Evolutionary conservation across 148 eudicot species (phyloP).

Genomic region (Vaccinium myrtillus): DNA sequence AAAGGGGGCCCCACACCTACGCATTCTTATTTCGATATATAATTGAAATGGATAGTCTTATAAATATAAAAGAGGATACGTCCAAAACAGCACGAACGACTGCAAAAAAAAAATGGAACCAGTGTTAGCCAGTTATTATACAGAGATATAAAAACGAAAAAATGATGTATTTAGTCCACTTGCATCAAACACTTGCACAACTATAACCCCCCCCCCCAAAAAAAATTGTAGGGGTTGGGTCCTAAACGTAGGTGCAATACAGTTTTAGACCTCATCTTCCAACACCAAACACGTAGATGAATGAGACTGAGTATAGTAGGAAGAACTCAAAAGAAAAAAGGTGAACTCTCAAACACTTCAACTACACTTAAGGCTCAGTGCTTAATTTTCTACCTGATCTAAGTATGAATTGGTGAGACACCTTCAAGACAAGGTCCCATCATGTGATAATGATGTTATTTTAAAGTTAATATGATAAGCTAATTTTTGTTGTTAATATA

Average conservation of each 20-base stretch:
- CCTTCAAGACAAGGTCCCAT: neutral
- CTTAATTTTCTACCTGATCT: neutral
- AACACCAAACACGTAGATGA: neutral
- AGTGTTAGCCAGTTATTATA: neutral
- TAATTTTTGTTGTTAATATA: neutral
- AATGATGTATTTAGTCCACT: neutral
- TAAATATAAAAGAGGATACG: slow-evolving; percentile 65
- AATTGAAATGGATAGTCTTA: neutral
- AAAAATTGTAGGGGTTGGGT: neutral
- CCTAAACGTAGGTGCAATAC: neutral
- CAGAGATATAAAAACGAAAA: neutral
- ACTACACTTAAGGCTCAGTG: neutral
- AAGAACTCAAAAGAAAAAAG: neutral
- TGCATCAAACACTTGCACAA: neutral
- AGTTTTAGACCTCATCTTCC: neutral
- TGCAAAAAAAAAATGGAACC: slow-evolving; percentile 44
- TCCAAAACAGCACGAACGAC: slow-evolving; percentile 99
- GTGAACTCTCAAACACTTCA: neutral
- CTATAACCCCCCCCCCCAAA: too few species aligned
- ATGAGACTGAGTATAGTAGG: neutral
- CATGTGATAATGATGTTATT: neutral
- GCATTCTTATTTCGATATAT: neutral
- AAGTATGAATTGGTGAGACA: neutral
- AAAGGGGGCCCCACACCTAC: neutral
- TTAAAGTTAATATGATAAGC: neutral